Evolutionary conservation across 345 rosid genomes (phyloP).

Genomic region (Camelina hispida): DNA sequence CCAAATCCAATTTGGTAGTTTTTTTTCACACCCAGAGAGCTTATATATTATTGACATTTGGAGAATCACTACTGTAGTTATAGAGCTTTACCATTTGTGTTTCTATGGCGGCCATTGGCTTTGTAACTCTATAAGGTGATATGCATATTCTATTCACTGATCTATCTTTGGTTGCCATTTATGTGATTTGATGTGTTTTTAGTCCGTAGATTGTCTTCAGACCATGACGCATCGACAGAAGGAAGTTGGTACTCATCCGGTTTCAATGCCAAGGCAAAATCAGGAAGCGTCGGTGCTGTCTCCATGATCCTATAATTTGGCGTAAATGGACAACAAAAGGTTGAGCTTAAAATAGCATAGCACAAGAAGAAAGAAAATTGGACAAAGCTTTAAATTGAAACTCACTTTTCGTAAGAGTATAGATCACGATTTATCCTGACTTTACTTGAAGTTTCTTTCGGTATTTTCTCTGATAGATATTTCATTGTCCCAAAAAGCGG

Average conservation of each 20-base stretch:
- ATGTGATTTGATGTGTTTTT: conserved; percentile 24
- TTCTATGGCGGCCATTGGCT: conserved; percentile 34
- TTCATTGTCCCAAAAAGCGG: conserved; percentile 92
- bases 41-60: conserved; percentile 36
- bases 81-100: conserved; percentile 37
- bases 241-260: conserved; percentile 93
- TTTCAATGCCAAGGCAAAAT: conserved; percentile 85
- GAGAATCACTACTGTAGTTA: conserved; percentile 25
- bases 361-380: conserved; percentile 1
- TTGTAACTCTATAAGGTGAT: conserved; percentile 36
- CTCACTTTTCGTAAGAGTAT: conserved; percentile 86
- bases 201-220: conserved; percentile 26
- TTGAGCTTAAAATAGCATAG: conserved; percentile 7
- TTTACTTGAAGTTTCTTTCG: conserved; percentile 91
- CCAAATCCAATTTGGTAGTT: conserved; percentile 25
- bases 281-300: conserved; percentile 93
- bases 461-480: conserved; percentile 88
- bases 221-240: conserved; percentile 61
- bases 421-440: conserved; percentile 94
- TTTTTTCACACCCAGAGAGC: conserved; percentile 20
- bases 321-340: neutral
- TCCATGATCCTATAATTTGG: conserved; percentile 71
- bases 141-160: conserved; percentile 33
- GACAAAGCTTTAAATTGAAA: conserved; percentile 9
- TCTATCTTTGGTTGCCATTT: conserved; percentile 36